A percentile compares a stretch with the other conserved stretches of the same genome.
phyloP scores from a whole-genome alignment of 768 basidiomycete genomes.

The Rhizopogon roseolus region DNA sequence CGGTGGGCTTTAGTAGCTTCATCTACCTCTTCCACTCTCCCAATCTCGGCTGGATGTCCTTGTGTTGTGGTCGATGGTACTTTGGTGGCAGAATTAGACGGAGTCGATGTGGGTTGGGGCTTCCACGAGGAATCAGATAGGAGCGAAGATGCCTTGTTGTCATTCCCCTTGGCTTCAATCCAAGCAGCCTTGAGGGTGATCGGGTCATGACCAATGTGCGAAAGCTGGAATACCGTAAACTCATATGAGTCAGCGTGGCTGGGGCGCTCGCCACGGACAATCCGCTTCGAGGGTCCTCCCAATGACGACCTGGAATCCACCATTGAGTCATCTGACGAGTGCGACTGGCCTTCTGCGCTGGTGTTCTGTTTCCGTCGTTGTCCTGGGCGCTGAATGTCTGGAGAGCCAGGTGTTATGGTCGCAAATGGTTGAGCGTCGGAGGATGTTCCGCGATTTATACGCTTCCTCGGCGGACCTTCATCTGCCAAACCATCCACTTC shows the following conservation, averaged over 20 bases:
- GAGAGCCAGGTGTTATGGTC: slow-evolving; percentile 42
- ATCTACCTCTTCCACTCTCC: slow-evolving; percentile 68
- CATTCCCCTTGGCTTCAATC: slow-evolving; percentile 56
- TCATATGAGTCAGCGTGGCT: slow-evolving; percentile 26
- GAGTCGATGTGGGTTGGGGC: slow-evolving; percentile 22
- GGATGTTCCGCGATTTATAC: slow-evolving; percentile 50
- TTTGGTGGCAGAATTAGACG: slow-evolving; percentile 8
- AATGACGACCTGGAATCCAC: slow-evolving; percentile 40
- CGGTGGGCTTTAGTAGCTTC: slow-evolving; percentile 67
- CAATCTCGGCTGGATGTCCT: slow-evolving; percentile 32
- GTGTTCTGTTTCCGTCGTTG: slow-evolving; percentile 39
- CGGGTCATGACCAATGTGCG: slow-evolving; percentile 42
- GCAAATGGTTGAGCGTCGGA: slow-evolving; percentile 25
- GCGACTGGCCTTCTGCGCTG: slow-evolving; percentile 39
- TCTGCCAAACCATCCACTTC: slow-evolving; percentile 37
- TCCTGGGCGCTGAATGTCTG: slow-evolving; percentile 50
- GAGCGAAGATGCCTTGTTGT: slow-evolving; percentile 53
- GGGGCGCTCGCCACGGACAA: slow-evolving; percentile 45
- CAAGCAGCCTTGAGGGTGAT: slow-evolving; percentile 59
- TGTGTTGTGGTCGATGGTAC: slow-evolving; percentile 5
- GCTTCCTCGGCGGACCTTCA: slow-evolving; percentile 69
- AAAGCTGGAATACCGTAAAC: slow-evolving; percentile 59
- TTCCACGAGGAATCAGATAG: slow-evolving; percentile 56
- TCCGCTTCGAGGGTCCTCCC: slow-evolving; percentile 44
- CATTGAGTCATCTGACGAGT: slow-evolving; percentile 69